Percentiles rank a stretch among this genome's conserved stretches.
Evolutionary conservation across 1,284 basidiomycete species (phyloP).

Genomic region (Puccinia novopanici): DNA sequence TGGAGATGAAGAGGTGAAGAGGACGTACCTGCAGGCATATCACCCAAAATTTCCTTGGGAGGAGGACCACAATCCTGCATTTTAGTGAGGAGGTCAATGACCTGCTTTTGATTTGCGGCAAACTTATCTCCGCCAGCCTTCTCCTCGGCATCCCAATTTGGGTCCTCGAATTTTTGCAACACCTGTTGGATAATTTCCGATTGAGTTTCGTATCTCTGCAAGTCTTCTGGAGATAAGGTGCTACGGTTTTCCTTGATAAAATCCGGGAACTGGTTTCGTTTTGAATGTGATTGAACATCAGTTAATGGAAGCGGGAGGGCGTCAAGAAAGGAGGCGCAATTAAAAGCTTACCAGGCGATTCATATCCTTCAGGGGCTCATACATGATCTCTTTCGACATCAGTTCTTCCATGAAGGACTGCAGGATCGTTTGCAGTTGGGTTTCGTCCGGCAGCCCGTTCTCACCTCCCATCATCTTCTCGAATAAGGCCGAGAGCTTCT

Average conservation of each 20-base stretch:
- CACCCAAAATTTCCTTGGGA: conserved; percentile 86
- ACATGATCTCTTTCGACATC: conserved; percentile 88
- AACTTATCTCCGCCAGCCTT: conserved; percentile 62
- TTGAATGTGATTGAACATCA: neutral
- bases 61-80: conserved; percentile 85
- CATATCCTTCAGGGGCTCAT: conserved; percentile 88
- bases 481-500: conserved; percentile 44
- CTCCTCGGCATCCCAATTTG: conserved; percentile 58
- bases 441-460: conserved; percentile 63
- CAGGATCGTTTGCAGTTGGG: conserved; percentile 73
- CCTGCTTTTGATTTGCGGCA: conserved; percentile 67
- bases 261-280: conserved; percentile 67
- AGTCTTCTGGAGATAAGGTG: conserved; percentile 67
- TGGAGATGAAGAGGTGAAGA: neutral
- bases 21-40: conserved; percentile 71
- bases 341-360: conserved; percentile 69
- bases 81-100: conserved; percentile 65
- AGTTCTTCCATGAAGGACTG: conserved; percentile 91
- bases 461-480: conserved; percentile 54
- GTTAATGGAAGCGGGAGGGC: neutral
- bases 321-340: neutral
- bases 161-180: conserved; percentile 72
- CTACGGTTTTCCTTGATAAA: conserved; percentile 69
- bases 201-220: conserved; percentile 72
- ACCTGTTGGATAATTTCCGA: conserved; percentile 69